Conservation (phyloP, 139 green algal genomes). For the Closterium sp. region DNA sequence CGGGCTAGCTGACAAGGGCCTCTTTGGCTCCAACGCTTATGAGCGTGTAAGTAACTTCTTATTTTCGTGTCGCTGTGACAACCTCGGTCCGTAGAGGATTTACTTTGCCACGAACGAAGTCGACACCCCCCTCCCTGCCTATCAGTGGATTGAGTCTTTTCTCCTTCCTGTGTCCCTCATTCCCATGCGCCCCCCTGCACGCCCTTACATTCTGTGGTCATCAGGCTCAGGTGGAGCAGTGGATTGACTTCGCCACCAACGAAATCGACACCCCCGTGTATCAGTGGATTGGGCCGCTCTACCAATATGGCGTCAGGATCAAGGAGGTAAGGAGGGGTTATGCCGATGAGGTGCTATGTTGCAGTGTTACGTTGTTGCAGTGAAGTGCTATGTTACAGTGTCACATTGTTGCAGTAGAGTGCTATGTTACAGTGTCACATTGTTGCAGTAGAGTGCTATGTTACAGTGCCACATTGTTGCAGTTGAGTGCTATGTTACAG, state of each 20-base stretch:
- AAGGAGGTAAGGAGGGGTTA: conserved; percentile 1
- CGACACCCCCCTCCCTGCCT: background rate
- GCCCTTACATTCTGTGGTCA: background rate
- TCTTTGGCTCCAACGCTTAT: conserved; percentile 22
- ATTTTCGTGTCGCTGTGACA: no score
- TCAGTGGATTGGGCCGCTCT: conserved; percentile 25
- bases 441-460: no score
- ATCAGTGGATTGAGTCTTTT: background rate
- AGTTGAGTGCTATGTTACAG: no score
- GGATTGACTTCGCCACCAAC: conserved; percentile 47
- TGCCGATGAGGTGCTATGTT: no score
- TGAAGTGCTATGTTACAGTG: no score
- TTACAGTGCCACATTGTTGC: no score
- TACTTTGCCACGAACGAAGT: background rate
- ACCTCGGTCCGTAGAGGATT: no score
- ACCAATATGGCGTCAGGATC: conserved; percentile 12
- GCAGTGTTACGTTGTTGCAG: no score
- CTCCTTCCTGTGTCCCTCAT: background rate
- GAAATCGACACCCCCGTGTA: conserved; percentile 16
- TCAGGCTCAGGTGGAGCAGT: conserved; percentile 48
- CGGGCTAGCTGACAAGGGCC: conserved; percentile 32
- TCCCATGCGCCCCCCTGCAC: background rate
- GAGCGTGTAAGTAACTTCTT: conserved; percentile 18
- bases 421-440: no score
- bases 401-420: no score